Conservation (phyloP, 495 filamentous ascomycete genomes). For the Ascodesmis nigricans region DNA sequence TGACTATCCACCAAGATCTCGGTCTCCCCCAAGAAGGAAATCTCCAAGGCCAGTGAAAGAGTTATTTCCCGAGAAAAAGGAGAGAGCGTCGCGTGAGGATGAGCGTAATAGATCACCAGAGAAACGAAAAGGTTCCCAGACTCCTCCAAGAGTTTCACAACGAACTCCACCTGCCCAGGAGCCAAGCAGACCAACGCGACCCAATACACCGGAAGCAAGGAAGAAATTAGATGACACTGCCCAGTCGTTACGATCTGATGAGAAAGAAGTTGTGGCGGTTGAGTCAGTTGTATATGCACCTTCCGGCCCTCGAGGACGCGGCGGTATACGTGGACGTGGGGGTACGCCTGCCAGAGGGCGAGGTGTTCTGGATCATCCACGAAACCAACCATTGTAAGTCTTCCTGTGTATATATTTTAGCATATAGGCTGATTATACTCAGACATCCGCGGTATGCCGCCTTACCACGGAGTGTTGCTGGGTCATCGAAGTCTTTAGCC, state of each 20-base stretch:
- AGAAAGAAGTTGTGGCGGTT: conserved; percentile 7
- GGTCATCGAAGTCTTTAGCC: conserved; percentile 9
- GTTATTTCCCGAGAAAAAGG: too few species aligned
- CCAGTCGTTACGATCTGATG: too few species aligned
- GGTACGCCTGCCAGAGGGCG: conserved; percentile 14
- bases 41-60: too few species aligned
- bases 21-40: too few species aligned
- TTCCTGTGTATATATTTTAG: conserved; percentile 1
- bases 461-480: conserved; percentile 12
- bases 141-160: too few species aligned
- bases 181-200: background rate
- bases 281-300: conserved; percentile 3
- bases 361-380: conserved; percentile 11
- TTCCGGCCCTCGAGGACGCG: conserved; percentile 5
- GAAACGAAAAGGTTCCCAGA: too few species aligned
- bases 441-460: conserved; percentile 1
- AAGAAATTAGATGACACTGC: too few species aligned
- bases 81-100: too few species aligned
- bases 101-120: too few species aligned
- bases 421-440: too few species aligned
- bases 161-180: background rate
- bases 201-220: too few species aligned
- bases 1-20: too few species aligned
- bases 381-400: conserved; percentile 6
- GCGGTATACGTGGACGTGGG: conserved; percentile 14